Evolutionary conservation across 2,329 filamentous ascomycete genomes (phyloP), one percentile per base, ranked within the genome.

Genomic region (Cercospora nicotianae): DNA sequence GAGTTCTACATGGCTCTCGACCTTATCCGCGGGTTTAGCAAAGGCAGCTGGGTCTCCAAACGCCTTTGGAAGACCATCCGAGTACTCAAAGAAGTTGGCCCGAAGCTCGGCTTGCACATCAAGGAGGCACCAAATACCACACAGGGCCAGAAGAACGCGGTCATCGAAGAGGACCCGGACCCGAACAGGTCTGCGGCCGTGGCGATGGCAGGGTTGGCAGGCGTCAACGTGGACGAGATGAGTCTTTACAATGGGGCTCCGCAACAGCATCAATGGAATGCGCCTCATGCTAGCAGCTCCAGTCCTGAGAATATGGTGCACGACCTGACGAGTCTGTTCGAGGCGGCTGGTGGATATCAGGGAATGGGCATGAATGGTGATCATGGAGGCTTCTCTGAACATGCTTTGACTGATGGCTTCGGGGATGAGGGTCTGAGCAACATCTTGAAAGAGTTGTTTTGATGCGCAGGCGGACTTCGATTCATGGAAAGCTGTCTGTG

Each of bases 1-100:
- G 91, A 94, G 77, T 94, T 94, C 75, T 92, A 93, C 80, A 88
- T 91, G 84, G 90, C 89, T 0, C 84, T 94, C 0, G 90, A 92
- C 64, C 82, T 94, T 3, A 87, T 94, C 45, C 89, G 91, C 69
- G 89, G 90, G 64, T 84, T 94, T 65, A 91, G 89, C 3, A 86
- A 87, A 31, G 89, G 89, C 74, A 91, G 88, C 28, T 91, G 87
- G 81, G 88, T 93, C 2, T 90, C 88, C 5, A 89, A 91, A 72
- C 85, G 91, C 1, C 81, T 94, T 1, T 94, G 91, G 91, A 86
- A 87, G 70, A 92, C 89, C 0, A 88, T 93, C 63, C 85, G 85
- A 53, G 87, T 88, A 0, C 84, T 94, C 42, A 91, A 91, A 73
- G 87, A 91, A 68, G 87, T 92, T 6, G 91, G 89, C 0, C 89